A percentile compares a stretch with the other conserved stretches of the same genome.
phyloP scores from a whole-genome alignment of 192 early-diverging fungal genomes.

The Backusella luteola region DNA sequence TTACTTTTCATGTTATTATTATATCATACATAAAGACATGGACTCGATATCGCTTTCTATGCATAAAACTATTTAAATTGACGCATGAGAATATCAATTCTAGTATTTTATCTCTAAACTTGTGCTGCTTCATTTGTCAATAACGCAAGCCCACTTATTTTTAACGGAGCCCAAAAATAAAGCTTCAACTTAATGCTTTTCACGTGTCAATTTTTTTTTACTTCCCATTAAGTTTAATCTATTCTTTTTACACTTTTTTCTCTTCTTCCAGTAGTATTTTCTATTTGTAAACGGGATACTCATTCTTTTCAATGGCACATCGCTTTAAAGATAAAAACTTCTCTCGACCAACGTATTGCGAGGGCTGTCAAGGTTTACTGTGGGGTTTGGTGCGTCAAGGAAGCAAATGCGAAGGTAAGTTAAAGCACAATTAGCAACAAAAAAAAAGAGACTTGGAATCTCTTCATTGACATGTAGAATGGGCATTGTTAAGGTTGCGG shows the following conservation, averaged over 20 bases:
- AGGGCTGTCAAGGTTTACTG: constrained; percentile 62
- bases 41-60: no score
- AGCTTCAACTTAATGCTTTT: not conserved
- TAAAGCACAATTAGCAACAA: not conserved
- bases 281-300: not conserved
- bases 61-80: no score
- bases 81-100: no score
- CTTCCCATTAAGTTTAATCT: not conserved
- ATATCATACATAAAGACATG: no score
- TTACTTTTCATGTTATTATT: no score
- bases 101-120: no score
- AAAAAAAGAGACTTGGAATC: not conserved
- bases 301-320: constrained; percentile 37
- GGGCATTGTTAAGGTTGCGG: constrained; percentile 37
- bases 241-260: not conserved
- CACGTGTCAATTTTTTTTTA: constrained; percentile 2
- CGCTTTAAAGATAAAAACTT: constrained; percentile 59
- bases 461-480: not conserved
- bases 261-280: not conserved
- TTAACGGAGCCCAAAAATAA: not conserved
- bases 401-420: constrained; percentile 52
- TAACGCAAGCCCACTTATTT: no score
- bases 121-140: no score
- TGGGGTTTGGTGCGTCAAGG: constrained; percentile 76
- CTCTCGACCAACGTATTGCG: constrained; percentile 64